Base-by-base conservation (phyloP, 768 basidiomycete species). In the Albatrellus ellisii region DNA sequence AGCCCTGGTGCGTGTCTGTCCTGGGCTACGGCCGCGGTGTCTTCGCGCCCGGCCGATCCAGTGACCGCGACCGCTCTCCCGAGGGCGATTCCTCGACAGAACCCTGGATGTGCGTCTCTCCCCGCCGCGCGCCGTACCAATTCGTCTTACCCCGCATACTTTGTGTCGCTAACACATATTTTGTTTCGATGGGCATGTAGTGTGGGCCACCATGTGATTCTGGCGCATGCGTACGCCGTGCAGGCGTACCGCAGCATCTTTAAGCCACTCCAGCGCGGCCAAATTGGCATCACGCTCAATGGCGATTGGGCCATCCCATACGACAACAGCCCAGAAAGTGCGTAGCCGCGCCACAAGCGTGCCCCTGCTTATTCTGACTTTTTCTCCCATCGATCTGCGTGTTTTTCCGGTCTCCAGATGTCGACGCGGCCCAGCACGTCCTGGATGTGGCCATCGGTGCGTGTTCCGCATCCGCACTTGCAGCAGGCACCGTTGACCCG, bases 231-330 rank as follows among this genome's bases (percentile, higher is more conserved):
- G 0, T 54, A 69, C 46, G 77, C 76, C 15, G 72, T 73, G 35
- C 74, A 81, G 53, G 50, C 75, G 10, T 86, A 84, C 54, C 73
- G 78, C 22, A 68, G 75, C 22, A 59, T 77, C 39, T 86, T 74
- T 67, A 76, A 81, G 59, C 49, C 66, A 3, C 57, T 46, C 1
- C 80, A 84, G 55, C 63, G 69, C 8, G 85, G 81, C 18, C 61
- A 68, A 48, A 80, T 86, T 50, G 82, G 81, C n/a, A 83, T 87
- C 53, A 85, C 83, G 0, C 64, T 85, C 34, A 84, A 84, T 50
- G 77, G 80, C 9, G 78, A 82, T 56, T 83, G 77, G 78, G 65
- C 72, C 25, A 73, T 79, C 56, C 82, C 84, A 6, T 85, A 75
- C 46, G 78, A 83, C 49, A 69, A 80, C 47, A 66, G 57, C 29